phyloP scores from a whole-genome alignment of 2,329 filamentous ascomycete genomes.

The Scorias spongiosa region DNA sequence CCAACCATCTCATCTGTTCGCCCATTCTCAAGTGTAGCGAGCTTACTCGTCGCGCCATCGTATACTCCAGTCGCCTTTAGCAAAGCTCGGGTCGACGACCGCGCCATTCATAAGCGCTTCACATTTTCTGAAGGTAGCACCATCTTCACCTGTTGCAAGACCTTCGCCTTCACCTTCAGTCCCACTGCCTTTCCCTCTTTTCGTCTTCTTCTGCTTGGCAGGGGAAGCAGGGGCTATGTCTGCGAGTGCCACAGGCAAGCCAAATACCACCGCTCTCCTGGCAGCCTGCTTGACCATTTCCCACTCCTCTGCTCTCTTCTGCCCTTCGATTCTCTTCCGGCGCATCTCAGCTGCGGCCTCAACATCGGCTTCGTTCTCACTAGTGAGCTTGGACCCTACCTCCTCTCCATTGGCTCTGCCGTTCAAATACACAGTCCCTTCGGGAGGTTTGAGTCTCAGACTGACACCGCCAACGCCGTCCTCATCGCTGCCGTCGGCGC shows the following conservation, averaged over 20 bases:
- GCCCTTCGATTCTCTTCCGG: constrained; percentile 34
- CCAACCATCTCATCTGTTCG: too few relatives aligned
- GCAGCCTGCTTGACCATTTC: constrained; percentile 50
- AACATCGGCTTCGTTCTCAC: constrained; percentile 27
- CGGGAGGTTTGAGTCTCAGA: constrained; percentile 19
- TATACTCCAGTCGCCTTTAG: constrained; percentile 45
- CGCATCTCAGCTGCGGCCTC: constrained; percentile 38
- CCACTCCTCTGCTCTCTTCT: constrained; percentile 32
- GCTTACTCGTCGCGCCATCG: constrained; percentile 35
- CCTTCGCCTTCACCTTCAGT: constrained; percentile 9
- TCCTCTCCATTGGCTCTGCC: constrained; percentile 13
- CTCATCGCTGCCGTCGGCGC: constrained; percentile 4
- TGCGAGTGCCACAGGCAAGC: constrained; percentile 23
- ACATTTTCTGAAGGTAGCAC: constrained; percentile 26
- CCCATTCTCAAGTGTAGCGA: too few relatives aligned
- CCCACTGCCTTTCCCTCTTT: constrained; percentile 6
- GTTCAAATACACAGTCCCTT: constrained; percentile 41
- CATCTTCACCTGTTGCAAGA: constrained; percentile 5
- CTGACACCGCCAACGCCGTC: constrained; percentile 8
- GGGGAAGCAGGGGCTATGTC: constrained; percentile 5
- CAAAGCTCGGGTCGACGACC: constrained; percentile 45
- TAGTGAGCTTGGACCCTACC: constrained; percentile 39
- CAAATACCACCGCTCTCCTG: constrained; percentile 43
- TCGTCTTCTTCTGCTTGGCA: constrained; percentile 7
- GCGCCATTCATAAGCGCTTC: constrained; percentile 44